Conservation (phyloP, 257 asterid species). For the Misopates orontium region DNA sequence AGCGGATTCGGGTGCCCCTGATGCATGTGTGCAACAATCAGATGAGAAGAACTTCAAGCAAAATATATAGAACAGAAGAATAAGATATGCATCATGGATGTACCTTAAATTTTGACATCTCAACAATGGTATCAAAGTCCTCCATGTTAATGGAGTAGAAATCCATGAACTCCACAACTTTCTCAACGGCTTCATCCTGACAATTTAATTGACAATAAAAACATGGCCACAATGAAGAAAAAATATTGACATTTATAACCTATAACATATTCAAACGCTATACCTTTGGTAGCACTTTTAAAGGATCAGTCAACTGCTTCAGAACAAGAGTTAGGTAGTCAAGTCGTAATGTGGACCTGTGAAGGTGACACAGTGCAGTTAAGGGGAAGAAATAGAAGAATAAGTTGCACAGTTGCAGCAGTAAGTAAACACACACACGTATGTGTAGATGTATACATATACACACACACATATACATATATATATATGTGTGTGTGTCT, state of each 20-base stretch:
- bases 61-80: not conserved
- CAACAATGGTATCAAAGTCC: slow-evolving; percentile 77
- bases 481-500: no score
- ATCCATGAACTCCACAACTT: slow-evolving; percentile 87
- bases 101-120: slow-evolving; percentile 90
- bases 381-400: slow-evolving; percentile 20
- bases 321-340: slow-evolving; percentile 71
- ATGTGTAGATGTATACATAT: no score
- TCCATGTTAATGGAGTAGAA: slow-evolving; percentile 83
- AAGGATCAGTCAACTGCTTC: slow-evolving; percentile 78
- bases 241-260: not conserved
- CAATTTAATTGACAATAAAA: slow-evolving; percentile 25
- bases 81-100: not conserved
- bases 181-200: slow-evolving; percentile 94
- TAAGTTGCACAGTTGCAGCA: not conserved
- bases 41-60: slow-evolving; percentile 16
- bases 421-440: no score
- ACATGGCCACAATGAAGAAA: slow-evolving; percentile 12
- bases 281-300: slow-evolving; percentile 72
- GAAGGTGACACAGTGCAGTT: slow-evolving; percentile 18
- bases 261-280: slow-evolving; percentile 22
- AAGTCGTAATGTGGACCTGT: slow-evolving; percentile 77
- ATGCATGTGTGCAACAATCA: slow-evolving; percentile 25
- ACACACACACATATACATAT: no score
- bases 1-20: slow-evolving; percentile 83